A percentile compares a stretch with the other conserved stretches of the same genome.
Conservation (phyloP, 179 eudicot species). For the Camellia oleifera region DNA sequence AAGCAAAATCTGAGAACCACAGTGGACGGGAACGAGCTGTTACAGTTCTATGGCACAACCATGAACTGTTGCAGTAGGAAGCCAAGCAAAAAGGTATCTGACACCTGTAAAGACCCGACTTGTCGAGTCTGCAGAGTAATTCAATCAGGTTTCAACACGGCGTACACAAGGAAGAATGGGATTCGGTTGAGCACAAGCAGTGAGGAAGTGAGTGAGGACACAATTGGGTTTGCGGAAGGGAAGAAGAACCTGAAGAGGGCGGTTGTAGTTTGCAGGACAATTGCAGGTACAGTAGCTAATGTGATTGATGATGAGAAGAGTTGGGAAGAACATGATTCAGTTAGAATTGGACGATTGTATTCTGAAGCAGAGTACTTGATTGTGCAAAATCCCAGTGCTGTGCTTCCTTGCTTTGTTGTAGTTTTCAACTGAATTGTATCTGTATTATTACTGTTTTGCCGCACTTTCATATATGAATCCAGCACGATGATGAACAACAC, state of each 20-base stretch:
- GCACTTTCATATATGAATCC: not conserved
- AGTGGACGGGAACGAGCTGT: slow-evolving; percentile 47
- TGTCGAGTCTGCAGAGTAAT: slow-evolving; percentile 29
- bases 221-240: slow-evolving; percentile 2
- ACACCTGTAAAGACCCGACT: slow-evolving; percentile 15
- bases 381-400: slow-evolving; percentile 39
- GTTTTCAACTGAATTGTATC: slow-evolving; percentile 21
- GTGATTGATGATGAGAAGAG: slow-evolving; percentile 13
- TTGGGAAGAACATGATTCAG: slow-evolving; percentile 35
- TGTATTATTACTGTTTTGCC: not conserved
- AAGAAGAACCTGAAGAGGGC: slow-evolving; percentile 29
- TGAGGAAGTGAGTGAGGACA: slow-evolving; percentile 9
- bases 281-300: slow-evolving; percentile 36
- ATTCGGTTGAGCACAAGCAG: slow-evolving; percentile 19
- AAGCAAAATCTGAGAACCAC: slow-evolving; percentile 33
- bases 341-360: slow-evolving; percentile 22
- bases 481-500: too few species aligned
- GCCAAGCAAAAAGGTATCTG: slow-evolving; percentile 15
- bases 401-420: slow-evolving; percentile 44
- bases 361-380: slow-evolving; percentile 30
- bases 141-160: slow-evolving; percentile 24
- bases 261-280: slow-evolving; percentile 39
- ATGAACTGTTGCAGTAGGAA: slow-evolving; percentile 20
- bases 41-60: slow-evolving; percentile 39
- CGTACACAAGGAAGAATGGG: slow-evolving; percentile 16